Evolutionary conservation across 1,284 basidiomycete species (phyloP).

Genomic region (Puccinia hordei): DNA sequence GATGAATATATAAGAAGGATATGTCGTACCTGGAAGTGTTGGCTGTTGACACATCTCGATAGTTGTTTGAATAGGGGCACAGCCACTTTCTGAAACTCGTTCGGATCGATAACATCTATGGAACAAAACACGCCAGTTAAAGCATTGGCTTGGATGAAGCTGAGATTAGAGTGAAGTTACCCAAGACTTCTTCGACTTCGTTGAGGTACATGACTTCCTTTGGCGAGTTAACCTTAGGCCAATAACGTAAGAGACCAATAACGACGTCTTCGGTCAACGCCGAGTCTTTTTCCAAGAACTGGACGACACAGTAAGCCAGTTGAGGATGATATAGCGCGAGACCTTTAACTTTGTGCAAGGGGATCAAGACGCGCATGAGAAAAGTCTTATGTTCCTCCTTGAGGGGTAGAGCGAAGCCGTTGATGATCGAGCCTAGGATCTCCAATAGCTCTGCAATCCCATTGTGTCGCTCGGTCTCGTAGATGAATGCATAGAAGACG

Average conservation of each 20-base stretch:
- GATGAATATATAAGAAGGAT: not conserved
- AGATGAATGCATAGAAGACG: slow-evolving; percentile 98
- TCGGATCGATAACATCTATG: slow-evolving; percentile 95
- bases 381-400: slow-evolving; percentile 99
- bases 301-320: slow-evolving; percentile 97
- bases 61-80: slow-evolving; percentile 91
- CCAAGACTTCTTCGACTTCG: slow-evolving; percentile 95
- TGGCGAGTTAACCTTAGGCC: slow-evolving; percentile 99
- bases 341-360: slow-evolving; percentile 96
- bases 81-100: slow-evolving; percentile 96
- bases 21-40: slow-evolving; percentile 83
- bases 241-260: slow-evolving; percentile 88
- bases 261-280: slow-evolving; percentile 92
- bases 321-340: slow-evolving; percentile 97
- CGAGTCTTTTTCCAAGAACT: slow-evolving; percentile 97
- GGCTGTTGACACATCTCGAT: slow-evolving; percentile 94
- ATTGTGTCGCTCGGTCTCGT: slow-evolving; percentile 98
- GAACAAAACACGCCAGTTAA: not conserved
- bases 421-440: slow-evolving; percentile 99
- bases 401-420: slow-evolving; percentile 94
- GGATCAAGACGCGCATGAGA: slow-evolving; percentile 91
- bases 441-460: slow-evolving; percentile 98
- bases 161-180: not conserved
- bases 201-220: slow-evolving; percentile 99
- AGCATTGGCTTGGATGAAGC: not conserved